Base-by-base conservation (phyloP, 371 early-diverging fungal species). In the Actinomortierella wolfii region DNA sequence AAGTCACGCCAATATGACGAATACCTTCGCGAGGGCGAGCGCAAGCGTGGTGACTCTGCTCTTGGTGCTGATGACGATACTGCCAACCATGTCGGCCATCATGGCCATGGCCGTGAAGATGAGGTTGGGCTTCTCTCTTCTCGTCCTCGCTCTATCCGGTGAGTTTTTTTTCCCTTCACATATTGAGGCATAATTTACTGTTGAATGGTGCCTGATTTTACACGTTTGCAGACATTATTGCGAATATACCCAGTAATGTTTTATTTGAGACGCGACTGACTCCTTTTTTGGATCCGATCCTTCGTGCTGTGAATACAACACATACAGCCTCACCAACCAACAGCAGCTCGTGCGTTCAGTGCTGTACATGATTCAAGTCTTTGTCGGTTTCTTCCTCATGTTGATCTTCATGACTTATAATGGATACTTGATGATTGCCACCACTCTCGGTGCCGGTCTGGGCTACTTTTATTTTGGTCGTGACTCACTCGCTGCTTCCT, bases 341-440 rank as follows among this genome's bases (percentile, higher is more conserved):
- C 76, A 84, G 34, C 81, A 81, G 29, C 58, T 85, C 34, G 77
- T 77, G 17, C 85, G 87, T 2, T 84, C 92, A 3, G 18, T 81
- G 1, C 59, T 89, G 25, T 90, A 93, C 57, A 87, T 87, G 51
- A 64, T 82, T 1, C 79, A 89, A 61, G 86, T 90, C 4, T 85
- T 82, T 34, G 82, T 91, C 54, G 90, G 90, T 40, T 90, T 89
- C 70, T 85, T 89, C 56, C 57, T 92, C 11, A 93, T 93, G 93
- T 84, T 93, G n/a, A 86, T 93, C 40, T 92, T 92, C 70, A 93
- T 93, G 93, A 93, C 91, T 0, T 93, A 90, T 69, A 93, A 93
- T 62, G 91, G 90, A 17, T 92, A 78, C 76, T 78, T 93, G 2
- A 91, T 93, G 80, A 70, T 88, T 6, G 81, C 87, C 8, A 83